phyloP scores from a whole-genome alignment of 768 basidiomycete genomes.

The Fomitopsis serialis region DNA sequence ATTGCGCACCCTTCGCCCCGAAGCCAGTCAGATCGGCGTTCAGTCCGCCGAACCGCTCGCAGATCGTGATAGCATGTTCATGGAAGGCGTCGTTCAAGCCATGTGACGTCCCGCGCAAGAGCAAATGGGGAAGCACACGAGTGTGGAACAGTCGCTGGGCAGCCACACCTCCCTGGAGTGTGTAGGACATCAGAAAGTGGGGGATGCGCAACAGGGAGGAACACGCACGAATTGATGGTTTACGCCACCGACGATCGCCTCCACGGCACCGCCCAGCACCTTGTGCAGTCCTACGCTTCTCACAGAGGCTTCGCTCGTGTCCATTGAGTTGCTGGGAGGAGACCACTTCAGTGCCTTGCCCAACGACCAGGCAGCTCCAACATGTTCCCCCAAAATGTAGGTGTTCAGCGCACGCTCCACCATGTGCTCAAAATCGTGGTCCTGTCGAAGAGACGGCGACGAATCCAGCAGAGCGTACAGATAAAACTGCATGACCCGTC shows the following conservation, averaged over 20 bases:
- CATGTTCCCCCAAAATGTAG: constrained; percentile 64
- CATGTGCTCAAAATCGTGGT: constrained; percentile 56
- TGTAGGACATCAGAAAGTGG: not conserved
- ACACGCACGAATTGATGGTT: constrained; percentile 79
- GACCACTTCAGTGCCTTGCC: constrained; percentile 74
- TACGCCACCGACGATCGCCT: constrained; percentile 71
- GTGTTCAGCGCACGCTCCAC: constrained; percentile 57
- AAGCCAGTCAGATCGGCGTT: constrained; percentile 18
- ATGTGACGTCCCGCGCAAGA: constrained; percentile 20
- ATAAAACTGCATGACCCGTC: constrained; percentile 73
- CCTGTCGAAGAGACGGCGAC: constrained; percentile 34
- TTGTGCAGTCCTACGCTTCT: constrained; percentile 64
- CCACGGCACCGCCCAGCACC: constrained; percentile 71
- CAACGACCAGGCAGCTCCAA: constrained; percentile 72
- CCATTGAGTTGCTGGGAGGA: constrained; percentile 27
- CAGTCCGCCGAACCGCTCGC: constrained; percentile 46
- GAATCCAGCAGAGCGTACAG: constrained; percentile 67
- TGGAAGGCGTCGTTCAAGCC: constrained; percentile 41
- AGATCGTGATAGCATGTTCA: constrained; percentile 37
- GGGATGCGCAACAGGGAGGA: not conserved
- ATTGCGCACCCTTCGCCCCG: not conserved
- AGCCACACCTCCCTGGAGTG: constrained; percentile 31
- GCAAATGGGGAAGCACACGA: constrained; percentile 32
- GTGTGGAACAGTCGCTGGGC: constrained; percentile 39
- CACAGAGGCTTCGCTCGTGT: constrained; percentile 4